A percentile compares a stretch with the other conserved stretches of the same genome.
Evolutionary conservation across 345 rosid genomes (phyloP).

Genomic region (Bruguiera gymnorhiza): DNA sequence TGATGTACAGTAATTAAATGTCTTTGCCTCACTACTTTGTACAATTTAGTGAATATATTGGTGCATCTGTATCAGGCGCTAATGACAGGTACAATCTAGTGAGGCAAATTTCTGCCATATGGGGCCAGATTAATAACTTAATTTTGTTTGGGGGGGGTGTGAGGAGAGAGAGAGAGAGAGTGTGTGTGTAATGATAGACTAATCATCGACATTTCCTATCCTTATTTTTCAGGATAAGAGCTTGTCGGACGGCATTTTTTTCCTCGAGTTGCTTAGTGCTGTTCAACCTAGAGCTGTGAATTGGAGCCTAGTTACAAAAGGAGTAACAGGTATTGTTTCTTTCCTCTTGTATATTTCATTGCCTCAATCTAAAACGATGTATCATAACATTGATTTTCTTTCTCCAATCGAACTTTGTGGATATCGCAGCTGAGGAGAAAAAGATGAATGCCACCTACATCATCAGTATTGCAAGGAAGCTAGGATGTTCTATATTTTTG

Average conservation of each 20-base stretch:
- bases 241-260: slow-evolving; percentile 81
- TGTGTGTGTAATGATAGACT: too few species aligned
- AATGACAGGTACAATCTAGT: background rate
- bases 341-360: background rate
- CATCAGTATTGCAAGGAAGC: slow-evolving; percentile 90
- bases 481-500: slow-evolving; percentile 92
- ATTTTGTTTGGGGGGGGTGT: too few species aligned
- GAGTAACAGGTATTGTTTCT: slow-evolving; percentile 55
- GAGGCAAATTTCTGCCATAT: background rate
- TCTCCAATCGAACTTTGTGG: slow-evolving; percentile 7
- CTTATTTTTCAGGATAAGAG: slow-evolving; percentile 65
- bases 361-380: background rate
- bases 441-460: slow-evolving; percentile 96
- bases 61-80: background rate
- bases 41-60: background rate
- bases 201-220: background rate
- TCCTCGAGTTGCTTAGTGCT: slow-evolving; percentile 83
- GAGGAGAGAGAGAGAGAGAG: too few species aligned
- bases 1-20: background rate
- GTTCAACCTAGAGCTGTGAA: slow-evolving; percentile 89
- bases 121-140: too few species aligned
- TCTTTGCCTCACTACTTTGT: background rate
- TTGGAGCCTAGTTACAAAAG: slow-evolving; percentile 94
- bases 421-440: slow-evolving; percentile 70
- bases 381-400: background rate